Evolutionary conservation across 1,139 yeast species (phyloP), one percentile per base, ranked within the genome.

Genomic region (Yamadazyma triangularis): DNA sequence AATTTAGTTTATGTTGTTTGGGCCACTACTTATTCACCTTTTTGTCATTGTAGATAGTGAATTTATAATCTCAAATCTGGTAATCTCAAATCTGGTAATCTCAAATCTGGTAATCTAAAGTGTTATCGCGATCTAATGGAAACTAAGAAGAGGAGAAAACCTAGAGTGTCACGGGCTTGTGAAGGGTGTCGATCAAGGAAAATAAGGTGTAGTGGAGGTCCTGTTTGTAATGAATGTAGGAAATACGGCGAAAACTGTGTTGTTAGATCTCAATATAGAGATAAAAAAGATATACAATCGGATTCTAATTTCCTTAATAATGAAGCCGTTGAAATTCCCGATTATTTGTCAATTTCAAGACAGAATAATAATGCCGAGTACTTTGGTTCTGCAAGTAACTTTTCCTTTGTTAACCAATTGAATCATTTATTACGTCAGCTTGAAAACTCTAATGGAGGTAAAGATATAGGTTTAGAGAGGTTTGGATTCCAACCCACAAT

Each of bases 301-400:
- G 14, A 24, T 24, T 28, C 14, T 11, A 22, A 22, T 25, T 15
- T 15, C 29, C 4, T 19, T 16, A 12, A 4, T 19, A 19, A 11
- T 28, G 16, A 26, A 34, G 23, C 18, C 3, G 24, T 40, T 12
- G 42, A 38, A 24, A 36, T 40, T 15, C 44, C 42, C 4, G 42
- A 34, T 23, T 34, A 31, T 23, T 26, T 38, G 10, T 32, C 38
- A 11, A 23, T 39, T 6, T 24, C 35, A 6, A 32, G 27, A 4
- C 30, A 30, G 11, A 30, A 34, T 24, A 33, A 32, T 15, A 28
- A 23, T 10, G 29, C 38, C 4, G 44, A 40, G 26, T 40, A 37
- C 24, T 40, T 31, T 33, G 44, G 44, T 4, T 30, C 44, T n/a
- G 36, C 42, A 2, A 38, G 42, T 28, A 40, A 40, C 18, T 36